phyloP scores from a whole-genome alignment of 192 early-diverging fungal species.

The Backusella luteola region DNA sequence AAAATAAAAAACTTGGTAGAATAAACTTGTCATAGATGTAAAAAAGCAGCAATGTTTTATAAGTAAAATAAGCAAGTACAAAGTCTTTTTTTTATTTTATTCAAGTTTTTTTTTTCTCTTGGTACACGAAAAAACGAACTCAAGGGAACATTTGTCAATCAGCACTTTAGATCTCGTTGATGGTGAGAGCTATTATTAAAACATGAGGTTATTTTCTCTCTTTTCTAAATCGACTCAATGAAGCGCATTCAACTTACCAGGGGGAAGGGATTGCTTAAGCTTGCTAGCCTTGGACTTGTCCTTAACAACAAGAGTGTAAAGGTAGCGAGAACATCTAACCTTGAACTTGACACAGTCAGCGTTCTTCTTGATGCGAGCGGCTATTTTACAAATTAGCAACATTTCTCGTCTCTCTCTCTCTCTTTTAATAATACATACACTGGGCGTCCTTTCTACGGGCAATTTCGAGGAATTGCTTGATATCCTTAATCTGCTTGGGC shows the following conservation, averaged over 20 bases:
- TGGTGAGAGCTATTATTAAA: slow-evolving; percentile 28
- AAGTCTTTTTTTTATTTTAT: neutral
- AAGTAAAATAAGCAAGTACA: neutral
- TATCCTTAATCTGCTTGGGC: slow-evolving; percentile 98
- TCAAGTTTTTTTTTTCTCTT: neutral
- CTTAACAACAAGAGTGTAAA: slow-evolving; percentile 96
- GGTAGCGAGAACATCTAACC: slow-evolving; percentile 97
- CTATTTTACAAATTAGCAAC: slow-evolving; percentile 25
- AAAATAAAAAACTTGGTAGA: neutral
- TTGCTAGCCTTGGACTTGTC: slow-evolving; percentile 95
- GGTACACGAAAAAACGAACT: neutral
- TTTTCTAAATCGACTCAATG: neutral
- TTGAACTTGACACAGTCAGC: slow-evolving; percentile 95
- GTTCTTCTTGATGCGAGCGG: slow-evolving; percentile 97
- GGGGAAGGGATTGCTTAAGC: slow-evolving; percentile 94
- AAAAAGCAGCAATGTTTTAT: neutral
- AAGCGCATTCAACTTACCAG: slow-evolving; percentile 54
- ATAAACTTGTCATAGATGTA: neutral
- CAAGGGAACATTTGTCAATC: neutral
- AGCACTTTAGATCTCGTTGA: slow-evolving; percentile 37
- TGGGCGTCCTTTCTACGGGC: slow-evolving; percentile 96
- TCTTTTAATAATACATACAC: slow-evolving; percentile 39
- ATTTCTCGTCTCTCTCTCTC: neutral
- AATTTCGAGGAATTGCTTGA: slow-evolving; percentile 97
- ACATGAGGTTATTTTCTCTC: neutral